Conservation (phyloP, 2,329 filamentous ascomycete genomes). For the Ceratocystis variospora region DNA sequence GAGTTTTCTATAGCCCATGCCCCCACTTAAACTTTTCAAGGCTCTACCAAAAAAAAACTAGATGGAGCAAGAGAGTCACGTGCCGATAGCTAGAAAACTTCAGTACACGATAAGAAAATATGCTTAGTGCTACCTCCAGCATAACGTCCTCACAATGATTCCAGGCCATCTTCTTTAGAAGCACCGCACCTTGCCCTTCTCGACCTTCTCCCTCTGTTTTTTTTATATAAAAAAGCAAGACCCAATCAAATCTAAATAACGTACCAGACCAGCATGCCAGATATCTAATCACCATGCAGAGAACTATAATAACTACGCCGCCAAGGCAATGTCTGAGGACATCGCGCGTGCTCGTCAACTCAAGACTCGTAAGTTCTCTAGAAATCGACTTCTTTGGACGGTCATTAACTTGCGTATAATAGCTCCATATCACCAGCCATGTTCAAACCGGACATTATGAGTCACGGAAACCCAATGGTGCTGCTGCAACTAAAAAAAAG, state of each 20-base stretch:
- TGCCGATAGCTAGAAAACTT: constrained; percentile 4
- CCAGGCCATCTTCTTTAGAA: neutral
- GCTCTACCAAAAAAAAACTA: neutral
- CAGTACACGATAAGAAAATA: neutral
- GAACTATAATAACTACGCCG: neutral
- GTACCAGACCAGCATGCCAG: neutral
- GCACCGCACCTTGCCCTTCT: neutral
- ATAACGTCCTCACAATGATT: neutral
- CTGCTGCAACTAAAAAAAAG: neutral
- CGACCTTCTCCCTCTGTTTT: neutral
- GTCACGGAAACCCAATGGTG: neutral
- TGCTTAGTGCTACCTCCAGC: neutral
- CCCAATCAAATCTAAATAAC: no score
- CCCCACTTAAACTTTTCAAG: no score
- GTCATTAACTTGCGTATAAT: neutral
- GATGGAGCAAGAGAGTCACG: neutral
- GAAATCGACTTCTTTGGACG: no score
- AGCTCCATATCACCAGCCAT: neutral
- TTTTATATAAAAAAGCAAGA: neutral
- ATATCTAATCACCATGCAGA: neutral
- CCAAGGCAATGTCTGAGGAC: constrained; percentile 10
- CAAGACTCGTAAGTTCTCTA: neutral
- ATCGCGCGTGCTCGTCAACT: neutral
- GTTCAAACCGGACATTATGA: neutral
- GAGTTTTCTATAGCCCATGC: neutral